Base-by-base conservation (phyloP, 2,329 filamentous ascomycete species). In the Zasmidium cellare region DNA sequence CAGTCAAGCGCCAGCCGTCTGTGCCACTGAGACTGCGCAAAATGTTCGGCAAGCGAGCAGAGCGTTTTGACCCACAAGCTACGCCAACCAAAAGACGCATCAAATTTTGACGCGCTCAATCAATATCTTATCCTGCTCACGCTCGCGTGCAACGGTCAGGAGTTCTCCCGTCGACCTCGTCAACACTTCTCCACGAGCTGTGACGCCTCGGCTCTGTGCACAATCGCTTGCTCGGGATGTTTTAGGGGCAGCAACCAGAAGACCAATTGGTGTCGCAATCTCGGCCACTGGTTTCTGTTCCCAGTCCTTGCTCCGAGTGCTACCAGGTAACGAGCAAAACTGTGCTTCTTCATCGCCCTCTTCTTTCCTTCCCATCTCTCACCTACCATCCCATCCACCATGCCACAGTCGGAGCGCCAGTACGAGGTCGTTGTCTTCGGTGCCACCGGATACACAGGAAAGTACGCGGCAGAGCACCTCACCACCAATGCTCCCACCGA, bases 361-460 rank as follows among this genome's bases (percentile, higher is more conserved):
- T 46, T 28, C 12, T 12, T 55, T 51, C 46, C 25, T 49, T 48
- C 51, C 9, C 25, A 28, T 28, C 25, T 28, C 25, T 11, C 5
- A 5, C 25, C 25, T 5, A 5, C 24, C 18, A 18, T 51, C 41
- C 23, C 16, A 35, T 11, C 28, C 59, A 53, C 44, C 14, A 80
- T 80, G 77, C 65, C 76, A 48, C 68, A 75, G 49, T 28, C 51
- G 54, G 67, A 69, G 56, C 78, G 79, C 52, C 74, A 84, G 67
- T 89, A 88, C 69, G 87, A 90, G 66, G 73, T 89, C 50, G 76
- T 90, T 46, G 77, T 90, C 31, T 79, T 88, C 19, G 87, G 87
- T 23, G 86, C 87, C 9, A 88, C 82, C 71, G 92, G 92, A 24
- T 96, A 96, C 75, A 97, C 92, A 0, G 92, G 92, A 41, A 87